Evolutionary conservation across 1,284 basidiomycete genomes (phyloP).

Genomic region (Bondarzewia mesenterica): DNA sequence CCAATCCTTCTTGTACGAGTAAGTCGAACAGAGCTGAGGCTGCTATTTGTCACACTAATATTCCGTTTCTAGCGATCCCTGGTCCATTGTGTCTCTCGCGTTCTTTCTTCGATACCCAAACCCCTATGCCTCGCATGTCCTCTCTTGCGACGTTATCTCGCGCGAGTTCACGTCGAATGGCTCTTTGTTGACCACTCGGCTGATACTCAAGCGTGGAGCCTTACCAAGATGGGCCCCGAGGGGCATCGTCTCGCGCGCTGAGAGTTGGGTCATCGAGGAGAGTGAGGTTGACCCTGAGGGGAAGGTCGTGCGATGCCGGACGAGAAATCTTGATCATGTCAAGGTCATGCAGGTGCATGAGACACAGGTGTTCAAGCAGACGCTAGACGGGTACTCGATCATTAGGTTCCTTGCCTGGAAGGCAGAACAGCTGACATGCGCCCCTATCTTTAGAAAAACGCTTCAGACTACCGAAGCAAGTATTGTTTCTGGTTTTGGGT

Average conservation of each 20-base stretch:
- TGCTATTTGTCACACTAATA: neutral
- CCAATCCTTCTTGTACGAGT: constrained; percentile 78
- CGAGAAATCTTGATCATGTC: constrained; percentile 77
- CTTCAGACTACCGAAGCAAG: constrained; percentile 70
- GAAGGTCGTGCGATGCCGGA: constrained; percentile 60
- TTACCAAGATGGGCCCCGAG: constrained; percentile 87
- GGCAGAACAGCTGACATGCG: neutral
- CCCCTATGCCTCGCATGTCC: constrained; percentile 88
- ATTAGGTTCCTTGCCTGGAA: neutral
- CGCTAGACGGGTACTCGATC: constrained; percentile 50
- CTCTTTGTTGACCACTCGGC: constrained; percentile 79
- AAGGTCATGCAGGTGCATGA: constrained; percentile 80
- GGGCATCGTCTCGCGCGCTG: constrained; percentile 67
- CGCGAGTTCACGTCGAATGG: constrained; percentile 66
- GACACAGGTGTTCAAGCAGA: constrained; percentile 55
- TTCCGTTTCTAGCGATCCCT: constrained; percentile 66
- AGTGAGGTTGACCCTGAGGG: constrained; percentile 80
- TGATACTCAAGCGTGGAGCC: constrained; percentile 88
- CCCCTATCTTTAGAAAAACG: constrained; percentile 44
- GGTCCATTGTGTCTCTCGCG: constrained; percentile 86
- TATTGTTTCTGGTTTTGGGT: constrained; percentile 71
- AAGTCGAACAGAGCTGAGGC: constrained; percentile 21
- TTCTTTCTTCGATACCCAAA: constrained; percentile 97
- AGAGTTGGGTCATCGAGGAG: constrained; percentile 87
- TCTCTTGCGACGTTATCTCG: constrained; percentile 92